Conservation (phyloP, 768 basidiomycete species). For the Boletus edulis region DNA sequence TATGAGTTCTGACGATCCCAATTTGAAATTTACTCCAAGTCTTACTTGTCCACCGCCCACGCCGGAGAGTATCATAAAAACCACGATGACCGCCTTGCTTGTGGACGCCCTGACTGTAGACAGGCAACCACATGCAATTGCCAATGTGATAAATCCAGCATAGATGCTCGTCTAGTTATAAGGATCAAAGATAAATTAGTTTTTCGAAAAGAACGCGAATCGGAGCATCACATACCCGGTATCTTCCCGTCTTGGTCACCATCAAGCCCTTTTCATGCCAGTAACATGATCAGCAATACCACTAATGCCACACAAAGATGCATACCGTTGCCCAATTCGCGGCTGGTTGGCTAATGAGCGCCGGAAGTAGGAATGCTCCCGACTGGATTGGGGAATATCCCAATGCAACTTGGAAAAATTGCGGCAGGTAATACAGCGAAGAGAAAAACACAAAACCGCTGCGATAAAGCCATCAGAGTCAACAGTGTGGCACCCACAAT, state of each 20-base stretch:
- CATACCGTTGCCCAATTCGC: background rate
- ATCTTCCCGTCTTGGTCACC: background rate
- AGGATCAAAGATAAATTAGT: background rate
- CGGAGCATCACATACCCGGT: background rate
- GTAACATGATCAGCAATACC: background rate
- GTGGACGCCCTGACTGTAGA: background rate
- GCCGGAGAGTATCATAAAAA: background rate
- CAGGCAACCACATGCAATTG: background rate
- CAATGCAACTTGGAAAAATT: conserved; percentile 72
- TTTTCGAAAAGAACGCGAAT: background rate
- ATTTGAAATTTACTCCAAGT: background rate
- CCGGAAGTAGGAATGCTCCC: background rate
- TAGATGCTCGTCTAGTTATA: background rate
- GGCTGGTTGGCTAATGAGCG: background rate
- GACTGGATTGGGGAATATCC: conserved; percentile 31
- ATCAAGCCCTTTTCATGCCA: background rate
- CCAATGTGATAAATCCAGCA: background rate
- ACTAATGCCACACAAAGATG: background rate
- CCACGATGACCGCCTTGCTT: background rate
- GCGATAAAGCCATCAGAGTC: background rate
- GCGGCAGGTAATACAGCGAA: conserved; percentile 67
- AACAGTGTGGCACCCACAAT: background rate
- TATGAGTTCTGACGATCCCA: background rate
- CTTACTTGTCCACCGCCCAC: background rate
- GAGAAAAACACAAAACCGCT: conserved; percentile 63